Conservation (phyloP, 1,139 yeast species). For the Pichiaceae sp. region DNA sequence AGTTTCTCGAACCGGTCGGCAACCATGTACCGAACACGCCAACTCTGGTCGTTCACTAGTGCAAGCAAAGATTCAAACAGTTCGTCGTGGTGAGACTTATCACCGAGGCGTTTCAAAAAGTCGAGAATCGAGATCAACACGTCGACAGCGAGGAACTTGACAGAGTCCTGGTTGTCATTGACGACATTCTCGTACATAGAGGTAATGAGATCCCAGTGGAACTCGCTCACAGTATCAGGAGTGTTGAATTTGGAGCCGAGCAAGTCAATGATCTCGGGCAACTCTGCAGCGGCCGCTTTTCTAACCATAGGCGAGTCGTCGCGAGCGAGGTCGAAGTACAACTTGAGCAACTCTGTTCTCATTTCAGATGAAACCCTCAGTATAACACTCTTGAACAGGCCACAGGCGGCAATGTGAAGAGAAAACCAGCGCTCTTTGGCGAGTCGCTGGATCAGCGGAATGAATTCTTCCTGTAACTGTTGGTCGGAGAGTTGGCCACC, state of each 20-base stretch:
- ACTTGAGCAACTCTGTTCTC: conserved; percentile 54
- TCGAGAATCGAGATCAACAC: conserved; percentile 67
- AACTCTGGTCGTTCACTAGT: conserved; percentile 80
- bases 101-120: conserved; percentile 44
- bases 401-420: conserved; percentile 86
- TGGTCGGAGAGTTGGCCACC: conserved; percentile 56
- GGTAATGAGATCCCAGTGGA: conserved; percentile 63
- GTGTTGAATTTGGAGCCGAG: conserved; percentile 32
- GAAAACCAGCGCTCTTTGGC: conserved; percentile 94
- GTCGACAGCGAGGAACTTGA: conserved; percentile 82
- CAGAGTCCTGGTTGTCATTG: conserved; percentile 90
- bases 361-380: conserved; percentile 44
- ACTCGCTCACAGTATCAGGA: conserved; percentile 22
- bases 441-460: conserved; percentile 70
- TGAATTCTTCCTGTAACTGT: conserved; percentile 60
- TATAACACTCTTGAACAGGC: conserved; percentile 69
- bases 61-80: conserved; percentile 54
- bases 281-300: conserved; percentile 82
- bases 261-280: conserved; percentile 63
- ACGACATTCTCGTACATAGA: conserved; percentile 77
- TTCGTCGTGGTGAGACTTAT: conserved; percentile 46
- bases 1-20: conserved; percentile 83
- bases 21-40: conserved; percentile 98
- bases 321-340: conserved; percentile 62
- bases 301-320: conserved; percentile 99